Conservation (phyloP, 179 eudicot species). For the Drosera spatulata region DNA sequence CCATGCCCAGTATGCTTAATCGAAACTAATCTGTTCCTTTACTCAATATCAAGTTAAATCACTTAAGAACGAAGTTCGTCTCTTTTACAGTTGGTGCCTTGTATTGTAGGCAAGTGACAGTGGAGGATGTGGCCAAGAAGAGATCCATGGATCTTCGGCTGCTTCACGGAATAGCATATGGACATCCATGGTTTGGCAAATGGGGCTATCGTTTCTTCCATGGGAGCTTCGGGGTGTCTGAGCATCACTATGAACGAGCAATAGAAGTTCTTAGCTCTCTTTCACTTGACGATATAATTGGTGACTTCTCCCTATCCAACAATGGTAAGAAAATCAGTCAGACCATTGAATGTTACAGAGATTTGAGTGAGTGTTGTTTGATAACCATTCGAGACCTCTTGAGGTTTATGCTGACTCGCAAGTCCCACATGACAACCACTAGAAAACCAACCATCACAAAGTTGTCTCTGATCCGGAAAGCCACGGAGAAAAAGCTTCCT, state of each 20-base stretch:
- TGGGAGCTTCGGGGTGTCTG: conserved; percentile 72
- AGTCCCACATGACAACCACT: conserved; percentile 14
- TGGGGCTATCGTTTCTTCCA: conserved; percentile 71
- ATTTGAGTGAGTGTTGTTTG: conserved; percentile 40
- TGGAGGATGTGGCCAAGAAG: conserved; percentile 65
- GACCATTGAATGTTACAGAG: conserved; percentile 37
- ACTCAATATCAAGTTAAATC: neutral
- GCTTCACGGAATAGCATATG: conserved; percentile 70
- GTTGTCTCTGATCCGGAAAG: conserved; percentile 1
- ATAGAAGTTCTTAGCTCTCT: conserved; percentile 48
- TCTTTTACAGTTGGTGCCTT: neutral
- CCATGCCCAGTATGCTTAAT: conserved; percentile 41
- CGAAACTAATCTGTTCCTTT: neutral
- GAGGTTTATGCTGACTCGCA: conserved; percentile 50
- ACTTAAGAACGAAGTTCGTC: neutral
- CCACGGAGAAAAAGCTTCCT: conserved; percentile 1
- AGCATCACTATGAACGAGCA: conserved; percentile 48
- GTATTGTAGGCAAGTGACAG: conserved; percentile 44
- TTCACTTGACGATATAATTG: conserved; percentile 36
- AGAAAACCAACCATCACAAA: conserved; percentile 7
- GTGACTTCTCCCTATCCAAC: conserved; percentile 11
- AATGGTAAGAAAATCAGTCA: conserved; percentile 18
- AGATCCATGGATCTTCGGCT: conserved; percentile 62
- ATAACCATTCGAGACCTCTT: conserved; percentile 55
- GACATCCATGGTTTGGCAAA: conserved; percentile 74